phyloP scores from a whole-genome alignment of 2,329 filamentous ascomycete genomes.

The Dryadomyces sulphureus region DNA sequence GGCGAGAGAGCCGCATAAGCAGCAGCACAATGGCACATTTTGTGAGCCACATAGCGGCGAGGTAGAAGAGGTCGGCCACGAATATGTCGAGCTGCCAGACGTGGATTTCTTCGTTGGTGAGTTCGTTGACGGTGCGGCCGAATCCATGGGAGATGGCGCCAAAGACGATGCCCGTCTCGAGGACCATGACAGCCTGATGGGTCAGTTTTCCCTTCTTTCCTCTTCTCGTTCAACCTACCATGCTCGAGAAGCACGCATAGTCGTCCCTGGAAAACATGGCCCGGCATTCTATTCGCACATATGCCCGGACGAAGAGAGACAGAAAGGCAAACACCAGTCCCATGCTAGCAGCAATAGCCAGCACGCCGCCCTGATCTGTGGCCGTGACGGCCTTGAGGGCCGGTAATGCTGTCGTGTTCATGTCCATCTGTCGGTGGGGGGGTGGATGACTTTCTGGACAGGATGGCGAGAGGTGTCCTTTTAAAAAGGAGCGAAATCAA shows the following conservation, averaged over 20 bases:
- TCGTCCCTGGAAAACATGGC: conserved; percentile 20
- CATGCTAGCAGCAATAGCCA: conserved; percentile 23
- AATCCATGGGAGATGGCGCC: conserved; percentile 22
- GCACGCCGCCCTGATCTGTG: conserved; percentile 23
- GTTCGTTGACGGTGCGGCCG: conserved; percentile 16
- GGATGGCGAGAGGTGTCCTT: too few species aligned
- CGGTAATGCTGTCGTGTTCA: conserved; percentile 10
- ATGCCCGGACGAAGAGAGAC: conserved; percentile 23
- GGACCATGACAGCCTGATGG: conserved; percentile 15
- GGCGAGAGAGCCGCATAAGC: conserved; percentile 27
- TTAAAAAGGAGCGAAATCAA: not conserved
- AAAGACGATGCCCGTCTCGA: conserved; percentile 23
- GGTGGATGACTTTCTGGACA: too few species aligned
- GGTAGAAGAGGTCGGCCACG: conserved; percentile 25
- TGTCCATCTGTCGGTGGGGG: conserved; percentile 7
- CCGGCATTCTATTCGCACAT: conserved; percentile 19
- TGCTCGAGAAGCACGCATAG: conserved; percentile 17
- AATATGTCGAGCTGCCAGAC: conserved; percentile 18
- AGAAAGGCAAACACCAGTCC: conserved; percentile 22
- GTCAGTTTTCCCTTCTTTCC: not conserved
- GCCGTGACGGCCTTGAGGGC: conserved; percentile 20
- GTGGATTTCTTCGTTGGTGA: conserved; percentile 13
- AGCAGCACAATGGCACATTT: conserved; percentile 27
- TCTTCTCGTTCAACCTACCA: conserved; percentile 6
- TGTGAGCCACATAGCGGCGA: conserved; percentile 25